Conservation (phyloP, 495 filamentous ascomycete species). For the Penicillium macrosclerotiorum region DNA sequence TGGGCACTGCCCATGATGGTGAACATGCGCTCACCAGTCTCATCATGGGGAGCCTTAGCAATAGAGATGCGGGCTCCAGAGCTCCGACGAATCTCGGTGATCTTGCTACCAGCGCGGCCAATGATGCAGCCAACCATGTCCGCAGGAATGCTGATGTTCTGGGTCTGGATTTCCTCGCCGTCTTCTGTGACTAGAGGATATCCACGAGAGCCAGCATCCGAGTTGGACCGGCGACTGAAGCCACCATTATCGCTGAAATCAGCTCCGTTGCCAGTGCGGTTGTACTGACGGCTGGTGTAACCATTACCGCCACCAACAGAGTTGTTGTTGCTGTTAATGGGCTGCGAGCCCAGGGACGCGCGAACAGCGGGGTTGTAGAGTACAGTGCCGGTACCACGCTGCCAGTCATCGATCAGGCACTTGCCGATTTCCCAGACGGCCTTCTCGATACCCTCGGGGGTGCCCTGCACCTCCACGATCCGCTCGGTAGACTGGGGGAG, state of each 20-base stretch:
- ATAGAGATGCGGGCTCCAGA: constrained; percentile 97
- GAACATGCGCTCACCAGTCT: constrained; percentile 98
- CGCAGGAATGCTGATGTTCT: constrained; percentile 98
- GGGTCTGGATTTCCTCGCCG: constrained; percentile 95
- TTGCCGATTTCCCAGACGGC: constrained; percentile 99
- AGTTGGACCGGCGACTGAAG: constrained; percentile 75
- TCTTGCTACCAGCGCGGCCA: constrained; percentile 89
- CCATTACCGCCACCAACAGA: constrained; percentile 39
- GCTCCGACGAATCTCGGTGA: constrained; percentile 93
- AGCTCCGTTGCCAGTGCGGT: constrained; percentile 92
- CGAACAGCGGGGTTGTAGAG: constrained; percentile 95
- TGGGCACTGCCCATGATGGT: constrained; percentile 92
- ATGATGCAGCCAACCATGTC: constrained; percentile 99
- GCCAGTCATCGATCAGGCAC: constrained; percentile 95
- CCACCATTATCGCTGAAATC: constrained; percentile 87
- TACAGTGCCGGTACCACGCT: constrained; percentile 92
- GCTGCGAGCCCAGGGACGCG: constrained; percentile 59
- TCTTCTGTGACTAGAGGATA: constrained; percentile 88
- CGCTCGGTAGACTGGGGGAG: constrained; percentile 98
- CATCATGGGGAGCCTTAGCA: constrained; percentile 95
- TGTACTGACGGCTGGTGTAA: constrained; percentile 71
- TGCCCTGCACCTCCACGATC: constrained; percentile 93
- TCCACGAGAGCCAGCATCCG: constrained; percentile 67
- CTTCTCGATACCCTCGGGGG: constrained; percentile 88
- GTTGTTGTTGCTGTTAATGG: constrained; percentile 23